A percentile compares a stretch with the other conserved stretches of the same genome.
Evolutionary conservation across 2,329 filamentous ascomycete species (phyloP).

Genomic region (Pezicula carpinea): DNA sequence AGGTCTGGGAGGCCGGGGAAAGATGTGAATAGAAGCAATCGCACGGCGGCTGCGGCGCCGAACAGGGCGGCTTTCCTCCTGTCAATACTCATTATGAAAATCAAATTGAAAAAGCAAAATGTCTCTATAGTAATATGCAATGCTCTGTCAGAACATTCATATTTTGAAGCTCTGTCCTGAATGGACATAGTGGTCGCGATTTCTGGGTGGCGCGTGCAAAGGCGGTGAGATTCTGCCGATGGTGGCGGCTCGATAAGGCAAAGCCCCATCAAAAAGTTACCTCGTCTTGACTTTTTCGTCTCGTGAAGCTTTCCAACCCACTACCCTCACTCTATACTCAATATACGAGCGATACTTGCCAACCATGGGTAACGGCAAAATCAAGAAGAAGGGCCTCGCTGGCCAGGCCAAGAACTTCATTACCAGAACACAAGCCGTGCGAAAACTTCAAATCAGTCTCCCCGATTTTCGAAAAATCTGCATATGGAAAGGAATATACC

Average conservation of each 20-base stretch:
- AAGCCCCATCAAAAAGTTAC: constrained; percentile 1
- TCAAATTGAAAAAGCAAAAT: constrained; percentile 8
- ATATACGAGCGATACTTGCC: constrained; percentile 27
- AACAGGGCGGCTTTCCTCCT: constrained; percentile 65
- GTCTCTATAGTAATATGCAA: constrained; percentile 5
- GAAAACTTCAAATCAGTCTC: constrained; percentile 94
- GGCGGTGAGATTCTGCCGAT: background rate
- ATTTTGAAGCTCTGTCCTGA: constrained; percentile 6
- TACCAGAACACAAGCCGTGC: constrained; percentile 92
- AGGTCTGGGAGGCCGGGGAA: constrained; percentile 83
- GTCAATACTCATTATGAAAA: constrained; percentile 44
- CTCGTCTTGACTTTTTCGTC: constrained; percentile 25
- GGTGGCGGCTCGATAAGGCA: background rate
- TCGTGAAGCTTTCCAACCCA: constrained; percentile 30
- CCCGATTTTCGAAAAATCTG: constrained; percentile 97
- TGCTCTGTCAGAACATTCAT: too few species aligned
- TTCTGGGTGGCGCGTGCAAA: too few species aligned
- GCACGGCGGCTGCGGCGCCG: constrained; percentile 68
- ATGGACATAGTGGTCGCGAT: background rate
- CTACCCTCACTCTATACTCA: constrained; percentile 11
- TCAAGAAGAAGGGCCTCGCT: constrained; percentile 84
- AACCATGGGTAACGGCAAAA: constrained; percentile 56
- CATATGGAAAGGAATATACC: constrained; percentile 99
- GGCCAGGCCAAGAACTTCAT: constrained; percentile 98
- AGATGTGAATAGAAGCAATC: constrained; percentile 71